Evolutionary conservation across 2,329 filamentous ascomycete species (phyloP), one percentile per base, ranked within the genome.

Genomic region (Orbilia blumenaviensis): DNA sequence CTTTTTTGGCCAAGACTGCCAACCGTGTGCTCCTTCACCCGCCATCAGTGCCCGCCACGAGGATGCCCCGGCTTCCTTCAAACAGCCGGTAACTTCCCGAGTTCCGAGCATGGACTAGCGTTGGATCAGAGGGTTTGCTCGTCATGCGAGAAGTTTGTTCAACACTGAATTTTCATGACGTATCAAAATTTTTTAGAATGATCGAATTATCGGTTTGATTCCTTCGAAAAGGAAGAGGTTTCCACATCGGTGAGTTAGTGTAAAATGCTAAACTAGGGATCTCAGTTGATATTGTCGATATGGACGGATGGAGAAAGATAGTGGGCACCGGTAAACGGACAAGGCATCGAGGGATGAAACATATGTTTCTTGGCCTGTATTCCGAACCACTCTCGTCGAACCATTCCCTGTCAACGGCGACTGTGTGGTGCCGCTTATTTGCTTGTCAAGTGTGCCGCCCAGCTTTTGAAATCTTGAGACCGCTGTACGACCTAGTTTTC

Each of bases 31-130:
- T 52, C 36, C 42, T 63, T 60, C 63, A 75, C 54, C 69, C 60
- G 61, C 68, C 68, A 66, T 66, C 61, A 66, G 32, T 73, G 68
- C 34, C 62, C 63, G 63, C 71, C 71, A 68, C 71, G 71, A 75
- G 71, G 71, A 75, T 75, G 63, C 71, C 71, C 71, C 63, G 71
- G 56, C 71, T 63, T 56, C 56, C 63, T 50, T 27, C 50, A 68
- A 67, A 75, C 71, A 75, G 71, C 63, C 71, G 71, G 71, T 75
- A 68, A 75, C 71, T 75, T 75, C 63, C 71, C 71, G 71, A 75
- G 63, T 75, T 75, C 71, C 71, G 71, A 75, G 71, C 71, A 10
- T 68, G 69, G 69, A 56, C 48, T 68, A 68, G 54, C 38, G 38
- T 48, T 63, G 12, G 48, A 21, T 9, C 32, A 46, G 46, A 41